These are phyloP conservation scores for Debaryomyces psychrophilus DNA, from an alignment of 1,139 yeast genomes.

Conservation along the genomic window DNA sequence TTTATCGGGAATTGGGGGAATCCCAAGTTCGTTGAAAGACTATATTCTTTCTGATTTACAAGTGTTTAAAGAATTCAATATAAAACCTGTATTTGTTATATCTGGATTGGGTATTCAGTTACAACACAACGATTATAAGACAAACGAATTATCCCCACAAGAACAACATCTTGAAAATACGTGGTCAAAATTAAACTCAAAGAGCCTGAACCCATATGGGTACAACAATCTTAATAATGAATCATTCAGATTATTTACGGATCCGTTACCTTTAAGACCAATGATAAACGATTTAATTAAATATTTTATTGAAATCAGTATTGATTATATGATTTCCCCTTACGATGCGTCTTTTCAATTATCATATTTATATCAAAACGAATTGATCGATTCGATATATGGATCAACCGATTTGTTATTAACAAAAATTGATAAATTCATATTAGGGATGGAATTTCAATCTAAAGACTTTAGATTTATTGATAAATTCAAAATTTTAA, in stretches of 20 bases:
- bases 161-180: conserved; percentile 51
- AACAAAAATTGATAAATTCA: conserved; percentile 66
- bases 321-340: conserved; percentile 81
- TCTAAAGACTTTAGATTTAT: conserved; percentile 67
- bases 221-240: conserved; percentile 37
- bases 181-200: conserved; percentile 45
- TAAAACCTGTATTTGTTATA: conserved; percentile 78
- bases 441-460: conserved; percentile 71
- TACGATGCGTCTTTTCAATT: conserved; percentile 82
- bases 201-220: conserved; percentile 24
- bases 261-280: conserved; percentile 51
- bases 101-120: conserved; percentile 54
- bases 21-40: conserved; percentile 65
- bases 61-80: conserved; percentile 59
- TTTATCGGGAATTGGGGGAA: conserved; percentile 81
- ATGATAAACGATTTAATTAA: conserved; percentile 59
- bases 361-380: conserved; percentile 62
- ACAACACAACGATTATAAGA: conserved; percentile 31
- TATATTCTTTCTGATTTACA: conserved; percentile 65
- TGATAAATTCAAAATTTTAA: conserved; percentile 59
- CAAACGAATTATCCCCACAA: conserved; percentile 45
- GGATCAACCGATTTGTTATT: conserved; percentile 83
- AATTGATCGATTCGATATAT: conserved; percentile 71
- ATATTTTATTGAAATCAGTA: conserved; percentile 56
- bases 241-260: conserved; percentile 49